phyloP scores from a whole-genome alignment of 306 rosid genomes.

The Dalbergia cochinchinensis region DNA sequence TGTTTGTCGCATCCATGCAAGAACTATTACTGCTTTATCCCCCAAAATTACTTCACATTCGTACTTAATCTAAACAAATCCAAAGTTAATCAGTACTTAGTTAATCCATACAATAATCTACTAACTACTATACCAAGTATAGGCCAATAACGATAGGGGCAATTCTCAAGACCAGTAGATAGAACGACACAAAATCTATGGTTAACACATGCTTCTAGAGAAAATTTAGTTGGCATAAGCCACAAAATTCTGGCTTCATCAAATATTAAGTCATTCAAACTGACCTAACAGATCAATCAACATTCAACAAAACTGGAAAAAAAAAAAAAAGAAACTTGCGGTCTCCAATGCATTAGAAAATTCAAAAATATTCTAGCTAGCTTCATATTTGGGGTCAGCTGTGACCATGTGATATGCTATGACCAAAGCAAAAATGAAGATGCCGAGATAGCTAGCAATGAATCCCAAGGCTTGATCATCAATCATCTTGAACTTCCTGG shows the following conservation, averaged over 20 bases:
- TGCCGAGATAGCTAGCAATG: conserved; percentile 58
- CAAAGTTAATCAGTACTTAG: not conserved
- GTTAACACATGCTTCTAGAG: not conserved
- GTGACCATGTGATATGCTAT: conserved; percentile 50
- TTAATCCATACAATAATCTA: conserved; percentile 32
- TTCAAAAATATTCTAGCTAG: conserved; percentile 35
- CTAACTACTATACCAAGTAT: not conserved
- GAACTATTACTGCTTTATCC: not conserved
- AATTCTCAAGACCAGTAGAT: not conserved
- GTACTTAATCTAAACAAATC: too few species aligned
- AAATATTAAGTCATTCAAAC: conserved; percentile 30
- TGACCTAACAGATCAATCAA: conserved; percentile 34
- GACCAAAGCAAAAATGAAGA: conserved; percentile 54
- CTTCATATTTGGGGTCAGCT: conserved; percentile 53
- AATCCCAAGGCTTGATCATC: conserved; percentile 57
- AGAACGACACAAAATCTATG: conserved; percentile 4
- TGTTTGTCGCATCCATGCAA: conserved; percentile 9
- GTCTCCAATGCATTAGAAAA: conserved; percentile 26
- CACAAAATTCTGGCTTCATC: conserved; percentile 19
- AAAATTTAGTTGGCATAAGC: conserved; percentile 2
- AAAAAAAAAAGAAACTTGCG: conserved; percentile 19
- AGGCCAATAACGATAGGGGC: not conserved
- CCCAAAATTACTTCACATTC: not conserved
- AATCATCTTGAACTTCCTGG: conserved; percentile 47
- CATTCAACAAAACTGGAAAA: conserved; percentile 38